Conservation (phyloP, 208 protist species). For the Crithidia fasciculata region DNA sequence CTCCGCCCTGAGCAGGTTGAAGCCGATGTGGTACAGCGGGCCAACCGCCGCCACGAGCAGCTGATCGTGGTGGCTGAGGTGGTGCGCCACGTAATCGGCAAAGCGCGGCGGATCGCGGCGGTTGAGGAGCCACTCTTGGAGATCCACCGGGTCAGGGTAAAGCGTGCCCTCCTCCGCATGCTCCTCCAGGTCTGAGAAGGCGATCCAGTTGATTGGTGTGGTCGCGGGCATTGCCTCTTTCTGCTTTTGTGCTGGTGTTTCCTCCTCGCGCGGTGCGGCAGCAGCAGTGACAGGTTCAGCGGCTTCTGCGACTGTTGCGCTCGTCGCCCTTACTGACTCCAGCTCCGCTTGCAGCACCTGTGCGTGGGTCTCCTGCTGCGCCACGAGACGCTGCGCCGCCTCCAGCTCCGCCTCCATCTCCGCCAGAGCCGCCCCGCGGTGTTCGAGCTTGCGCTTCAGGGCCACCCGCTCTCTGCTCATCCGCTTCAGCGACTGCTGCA, state of each 20-base stretch:
- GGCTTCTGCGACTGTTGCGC: too few relatives aligned
- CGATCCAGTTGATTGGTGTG: constrained; percentile 10
- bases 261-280: too few relatives aligned
- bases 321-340: not conserved
- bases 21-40: constrained; percentile 32
- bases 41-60: constrained; percentile 16
- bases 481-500: constrained; percentile 33
- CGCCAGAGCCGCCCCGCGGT: constrained; percentile 10
- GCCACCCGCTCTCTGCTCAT: constrained; percentile 23
- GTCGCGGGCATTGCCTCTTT: too few relatives aligned
- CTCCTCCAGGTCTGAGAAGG: constrained; percentile 21
- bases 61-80: constrained; percentile 19
- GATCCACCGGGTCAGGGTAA: constrained; percentile 21
- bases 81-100: constrained; percentile 10
- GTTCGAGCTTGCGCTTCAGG: constrained; percentile 28
- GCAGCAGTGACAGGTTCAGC: too few relatives aligned
- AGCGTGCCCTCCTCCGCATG: constrained; percentile 14
- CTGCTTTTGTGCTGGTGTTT: too few relatives aligned
- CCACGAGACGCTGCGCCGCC: constrained; percentile 15
- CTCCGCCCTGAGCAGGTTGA: constrained; percentile 19
- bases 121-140: constrained; percentile 16
- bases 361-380: constrained; percentile 17
- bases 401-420: constrained; percentile 22
- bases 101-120: constrained; percentile 14
- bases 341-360: constrained; percentile 12